These are phyloP conservation scores for Trichocladium uniseriatum DNA, from an alignment of 495 filamentous ascomycete species.

Conservation along the genomic window DNA sequence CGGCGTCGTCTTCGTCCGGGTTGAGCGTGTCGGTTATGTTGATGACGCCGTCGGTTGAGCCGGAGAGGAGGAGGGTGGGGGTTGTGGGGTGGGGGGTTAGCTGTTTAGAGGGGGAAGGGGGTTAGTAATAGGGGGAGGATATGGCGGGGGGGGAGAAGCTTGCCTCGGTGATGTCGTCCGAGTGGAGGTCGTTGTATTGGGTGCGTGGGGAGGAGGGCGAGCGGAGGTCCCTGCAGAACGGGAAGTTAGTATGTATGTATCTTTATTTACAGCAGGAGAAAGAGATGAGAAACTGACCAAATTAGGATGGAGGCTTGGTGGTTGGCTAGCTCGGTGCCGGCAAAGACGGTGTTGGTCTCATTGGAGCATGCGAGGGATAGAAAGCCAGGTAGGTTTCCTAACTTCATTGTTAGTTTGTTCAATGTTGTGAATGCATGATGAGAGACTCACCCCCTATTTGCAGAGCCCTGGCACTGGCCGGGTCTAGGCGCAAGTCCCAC, in stretches of 20 bases:
- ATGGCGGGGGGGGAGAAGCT: slow-evolving; percentile 44
- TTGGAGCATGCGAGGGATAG: slow-evolving; percentile 59
- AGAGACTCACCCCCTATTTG: slow-evolving; percentile 37
- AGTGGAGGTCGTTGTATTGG: slow-evolving; percentile 78
- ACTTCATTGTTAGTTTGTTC: too few relatives aligned
- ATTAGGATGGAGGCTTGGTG: slow-evolving; percentile 63
- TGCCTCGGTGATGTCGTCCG: slow-evolving; percentile 83
- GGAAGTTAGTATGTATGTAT: slow-evolving; percentile 2
- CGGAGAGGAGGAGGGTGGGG: slow-evolving; percentile 62
- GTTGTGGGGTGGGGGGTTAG: slow-evolving; percentile 62
- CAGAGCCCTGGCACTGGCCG: slow-evolving; percentile 24
- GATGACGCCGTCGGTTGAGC: slow-evolving; percentile 85
- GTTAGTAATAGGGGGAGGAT: slow-evolving; percentile 39
- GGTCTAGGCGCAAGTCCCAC: slow-evolving; percentile 46
- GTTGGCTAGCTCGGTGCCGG: slow-evolving; percentile 70
- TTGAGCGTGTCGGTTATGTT: slow-evolving; percentile 72
- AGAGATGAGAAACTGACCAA: slow-evolving; percentile 45
- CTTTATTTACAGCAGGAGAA: background rate
- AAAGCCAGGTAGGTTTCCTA: slow-evolving; percentile 34
- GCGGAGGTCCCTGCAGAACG: slow-evolving; percentile 58
- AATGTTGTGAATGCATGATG: too few relatives aligned
- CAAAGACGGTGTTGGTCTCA: slow-evolving; percentile 52
- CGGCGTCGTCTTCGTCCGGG: slow-evolving; percentile 74
- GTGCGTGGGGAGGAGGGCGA: slow-evolving; percentile 42
- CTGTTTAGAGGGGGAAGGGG: slow-evolving; percentile 25